These are phyloP conservation scores for Starmerella apis DNA, from an alignment of 805 yeast species.

Conservation along the genomic window DNA sequence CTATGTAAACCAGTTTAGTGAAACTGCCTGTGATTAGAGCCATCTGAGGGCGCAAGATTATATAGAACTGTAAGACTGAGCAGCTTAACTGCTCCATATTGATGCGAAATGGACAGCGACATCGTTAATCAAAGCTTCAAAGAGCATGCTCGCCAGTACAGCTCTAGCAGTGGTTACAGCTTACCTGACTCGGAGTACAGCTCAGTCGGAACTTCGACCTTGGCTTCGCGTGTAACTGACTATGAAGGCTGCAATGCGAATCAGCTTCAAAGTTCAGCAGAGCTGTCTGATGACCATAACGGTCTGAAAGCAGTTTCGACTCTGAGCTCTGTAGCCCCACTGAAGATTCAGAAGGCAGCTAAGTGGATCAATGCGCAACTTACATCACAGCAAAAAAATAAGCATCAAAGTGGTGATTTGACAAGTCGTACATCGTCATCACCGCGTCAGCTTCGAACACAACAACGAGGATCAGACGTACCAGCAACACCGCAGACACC, in stretches of 20 bases:
- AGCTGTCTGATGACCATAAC: background rate
- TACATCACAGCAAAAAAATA: background rate
- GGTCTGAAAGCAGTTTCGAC: background rate
- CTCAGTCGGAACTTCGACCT: background rate
- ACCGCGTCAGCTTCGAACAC: background rate
- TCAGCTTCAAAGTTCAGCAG: background rate
- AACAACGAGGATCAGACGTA: background rate
- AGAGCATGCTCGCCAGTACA: slow-evolving; percentile 2
- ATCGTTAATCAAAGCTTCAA: background rate
- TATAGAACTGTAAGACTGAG: background rate
- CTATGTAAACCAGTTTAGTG: background rate
- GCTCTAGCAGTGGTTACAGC: background rate
- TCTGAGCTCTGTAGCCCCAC: background rate
- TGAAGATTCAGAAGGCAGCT: slow-evolving; percentile 1
- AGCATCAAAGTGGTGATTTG: background rate
- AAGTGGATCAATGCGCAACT: background rate
- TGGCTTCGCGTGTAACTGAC: background rate
- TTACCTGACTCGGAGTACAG: background rate
- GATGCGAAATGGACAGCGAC: background rate
- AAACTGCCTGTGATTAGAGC: background rate
- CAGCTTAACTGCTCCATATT: background rate
- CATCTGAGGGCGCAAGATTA: background rate
- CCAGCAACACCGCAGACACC: background rate
- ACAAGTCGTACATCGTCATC: background rate
- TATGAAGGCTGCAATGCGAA: background rate